Percentiles rank a stretch among this genome's conserved stretches.
Conservation (phyloP, 2,329 filamentous ascomycete genomes). For the Fusarium devonianum region DNA sequence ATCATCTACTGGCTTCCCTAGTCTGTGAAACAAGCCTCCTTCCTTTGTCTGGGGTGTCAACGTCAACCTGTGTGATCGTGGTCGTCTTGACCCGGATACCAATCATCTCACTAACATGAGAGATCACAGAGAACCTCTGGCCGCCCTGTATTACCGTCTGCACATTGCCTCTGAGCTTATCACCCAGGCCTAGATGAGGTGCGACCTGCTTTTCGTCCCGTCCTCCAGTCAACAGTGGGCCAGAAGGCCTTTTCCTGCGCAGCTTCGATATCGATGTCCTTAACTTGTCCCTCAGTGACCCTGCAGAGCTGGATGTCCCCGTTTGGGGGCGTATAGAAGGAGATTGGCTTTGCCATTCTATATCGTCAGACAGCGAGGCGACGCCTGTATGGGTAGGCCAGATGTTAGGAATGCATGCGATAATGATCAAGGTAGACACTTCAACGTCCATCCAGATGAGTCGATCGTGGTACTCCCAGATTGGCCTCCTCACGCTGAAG, state of each 20-base stretch:
- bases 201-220: conserved; percentile 38
- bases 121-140: conserved; percentile 37
- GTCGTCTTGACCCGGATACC: conserved; percentile 38
- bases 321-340: conserved; percentile 13
- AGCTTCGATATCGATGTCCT: conserved; percentile 8
- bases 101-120: conserved; percentile 28
- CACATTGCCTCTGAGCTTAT: conserved; percentile 43
- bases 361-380: background rate
- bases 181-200: conserved; percentile 40
- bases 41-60: conserved; percentile 16
- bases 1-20: conserved; percentile 14
- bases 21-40: conserved; percentile 15
- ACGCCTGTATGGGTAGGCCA: conserved; percentile 33
- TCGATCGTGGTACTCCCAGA: conserved; percentile 52
- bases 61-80: conserved; percentile 26
- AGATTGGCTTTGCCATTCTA: conserved; percentile 27
- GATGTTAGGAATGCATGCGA: conserved; percentile 51
- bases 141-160: conserved; percentile 43
- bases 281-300: conserved; percentile 1
- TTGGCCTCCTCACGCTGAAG: conserved; percentile 48
- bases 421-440: conserved; percentile 51
- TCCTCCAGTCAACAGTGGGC: conserved; percentile 6
- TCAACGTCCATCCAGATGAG: conserved; percentile 55
- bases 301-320: background rate
- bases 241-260: background rate